Evolutionary conservation across 2,329 filamentous ascomycete genomes (phyloP), one percentile per base, ranked within the genome.

Genomic region (Juglanconis oblonga): DNA sequence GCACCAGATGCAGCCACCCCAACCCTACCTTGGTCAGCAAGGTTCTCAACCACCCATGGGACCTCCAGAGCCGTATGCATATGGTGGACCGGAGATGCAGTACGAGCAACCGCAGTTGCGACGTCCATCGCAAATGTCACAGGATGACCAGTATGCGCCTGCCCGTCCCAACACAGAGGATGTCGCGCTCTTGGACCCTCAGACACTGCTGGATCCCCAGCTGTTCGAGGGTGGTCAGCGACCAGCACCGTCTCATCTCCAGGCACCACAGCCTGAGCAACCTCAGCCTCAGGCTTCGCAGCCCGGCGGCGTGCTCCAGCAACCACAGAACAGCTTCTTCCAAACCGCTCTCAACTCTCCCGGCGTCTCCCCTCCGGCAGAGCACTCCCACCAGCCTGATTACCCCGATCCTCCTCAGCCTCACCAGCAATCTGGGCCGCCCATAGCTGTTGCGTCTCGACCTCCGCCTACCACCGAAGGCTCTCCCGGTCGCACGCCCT

Each of bases 281-380:
- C 52, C 45, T 14, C 55, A 58, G 32, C 49, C 61, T n/a, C 61
- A 62, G 33, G 51, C 58, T 45, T 29, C 62, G 62, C 52, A 62
- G 55, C 40, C 31, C 5, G 29, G 58, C n/a, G 48, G 53, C 14
- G 35, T 52, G 11, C 52, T 60, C n/a, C 58, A 60, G 6, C 58
- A 60, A n/a, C 52, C 58, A 33, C 58, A 61, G 42, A 57, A 59
- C 32, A 63, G 52, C 36, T 63, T 63, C 55, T 63, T 63, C 17
- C 62, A 58, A 44, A 63, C 62, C 6, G 62, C 62, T 3, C 55
- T 63, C 10, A 63, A 63, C 11, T 58, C 62, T 6, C 62, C 62
- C n/a, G 50, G 53, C 51, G 57, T 55, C 13, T 55, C 58, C 24
- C 54, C 54, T 11, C 47, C 40, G 29, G 58, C 57, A 6, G 55